Conservation (phyloP, 192 early-diverging fungal species). For the Hyaloraphidium curvatum region DNA sequence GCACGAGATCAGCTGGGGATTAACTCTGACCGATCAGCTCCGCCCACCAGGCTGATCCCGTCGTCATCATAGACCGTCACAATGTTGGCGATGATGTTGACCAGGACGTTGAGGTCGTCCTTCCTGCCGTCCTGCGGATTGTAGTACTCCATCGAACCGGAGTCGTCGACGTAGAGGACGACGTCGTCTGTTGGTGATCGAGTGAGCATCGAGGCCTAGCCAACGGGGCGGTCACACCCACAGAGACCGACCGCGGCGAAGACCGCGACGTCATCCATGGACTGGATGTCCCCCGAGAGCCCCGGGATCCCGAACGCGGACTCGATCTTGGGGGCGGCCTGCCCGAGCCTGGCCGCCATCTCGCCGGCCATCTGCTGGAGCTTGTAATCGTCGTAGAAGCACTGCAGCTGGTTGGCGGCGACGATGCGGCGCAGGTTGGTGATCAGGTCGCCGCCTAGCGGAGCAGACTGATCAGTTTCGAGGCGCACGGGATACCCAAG, state of each 20-base stretch:
- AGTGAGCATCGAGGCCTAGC: no score
- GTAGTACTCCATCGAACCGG: not conserved
- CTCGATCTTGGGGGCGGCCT: slow-evolving; percentile 8
- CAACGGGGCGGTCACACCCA: no score
- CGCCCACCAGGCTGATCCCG: slow-evolving; percentile 13
- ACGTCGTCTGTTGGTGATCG: no score
- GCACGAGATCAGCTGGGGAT: no score
- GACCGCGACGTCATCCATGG: slow-evolving; percentile 10
- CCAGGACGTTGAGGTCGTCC: slow-evolving; percentile 13
- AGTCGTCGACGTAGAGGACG: slow-evolving; percentile 9
- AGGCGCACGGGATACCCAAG: no score
- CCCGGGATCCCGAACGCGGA: slow-evolving; percentile 4
- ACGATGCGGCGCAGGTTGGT: slow-evolving; percentile 8
- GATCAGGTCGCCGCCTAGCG: no score
- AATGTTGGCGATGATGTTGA: slow-evolving; percentile 10
- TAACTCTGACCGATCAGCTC: no score
- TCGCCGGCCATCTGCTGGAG: slow-evolving; percentile 11
- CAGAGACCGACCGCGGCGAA: slow-evolving; percentile 10
- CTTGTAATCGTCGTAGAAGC: slow-evolving; percentile 9
- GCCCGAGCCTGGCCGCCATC: no score
- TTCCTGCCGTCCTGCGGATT: slow-evolving; percentile 9
- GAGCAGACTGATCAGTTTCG: no score
- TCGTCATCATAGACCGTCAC: slow-evolving; percentile 12
- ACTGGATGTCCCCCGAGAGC: slow-evolving; percentile 7
- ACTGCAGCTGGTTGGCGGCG: slow-evolving; percentile 1